Evolutionary conservation across 306 rosid species (phyloP).

Genomic region (Alnus rubra): DNA sequence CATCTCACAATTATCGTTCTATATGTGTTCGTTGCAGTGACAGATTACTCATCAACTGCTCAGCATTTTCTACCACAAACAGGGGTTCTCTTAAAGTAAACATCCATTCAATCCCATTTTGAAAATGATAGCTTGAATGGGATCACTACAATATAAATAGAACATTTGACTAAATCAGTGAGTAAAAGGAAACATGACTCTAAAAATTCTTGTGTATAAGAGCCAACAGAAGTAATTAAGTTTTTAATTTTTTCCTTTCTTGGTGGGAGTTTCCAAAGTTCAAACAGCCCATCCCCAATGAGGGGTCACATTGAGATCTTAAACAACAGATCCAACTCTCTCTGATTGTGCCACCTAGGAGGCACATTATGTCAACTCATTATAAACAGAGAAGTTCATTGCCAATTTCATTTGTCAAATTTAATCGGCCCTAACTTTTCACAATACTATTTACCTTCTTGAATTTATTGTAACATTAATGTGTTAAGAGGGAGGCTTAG

Average conservation of each 20-base stretch:
- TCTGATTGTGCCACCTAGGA: background rate
- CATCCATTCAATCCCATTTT: background rate
- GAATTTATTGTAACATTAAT: background rate
- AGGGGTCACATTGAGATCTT: background rate
- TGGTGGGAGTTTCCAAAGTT: background rate
- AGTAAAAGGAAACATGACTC: slow-evolving; percentile 1
- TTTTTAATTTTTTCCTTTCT: background rate
- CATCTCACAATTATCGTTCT: background rate
- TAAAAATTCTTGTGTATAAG: background rate
- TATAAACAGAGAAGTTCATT: background rate
- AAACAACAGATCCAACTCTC: background rate
- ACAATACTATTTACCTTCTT: background rate
- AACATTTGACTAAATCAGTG: background rate
- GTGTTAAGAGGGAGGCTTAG: background rate
- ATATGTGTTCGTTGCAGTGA: background rate
- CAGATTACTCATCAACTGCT: background rate
- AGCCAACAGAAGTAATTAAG: background rate
- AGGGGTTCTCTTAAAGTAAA: background rate
- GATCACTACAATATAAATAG: too few species aligned
- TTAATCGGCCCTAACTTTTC: background rate
- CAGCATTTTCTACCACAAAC: background rate
- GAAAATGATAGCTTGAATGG: background rate
- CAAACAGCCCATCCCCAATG: background rate
- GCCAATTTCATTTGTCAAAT: background rate
- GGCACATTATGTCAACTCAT: background rate